Base-by-base conservation (phyloP, 2,329 filamentous ascomycete genomes). In the Hymenoscyphus fructigenus region DNA sequence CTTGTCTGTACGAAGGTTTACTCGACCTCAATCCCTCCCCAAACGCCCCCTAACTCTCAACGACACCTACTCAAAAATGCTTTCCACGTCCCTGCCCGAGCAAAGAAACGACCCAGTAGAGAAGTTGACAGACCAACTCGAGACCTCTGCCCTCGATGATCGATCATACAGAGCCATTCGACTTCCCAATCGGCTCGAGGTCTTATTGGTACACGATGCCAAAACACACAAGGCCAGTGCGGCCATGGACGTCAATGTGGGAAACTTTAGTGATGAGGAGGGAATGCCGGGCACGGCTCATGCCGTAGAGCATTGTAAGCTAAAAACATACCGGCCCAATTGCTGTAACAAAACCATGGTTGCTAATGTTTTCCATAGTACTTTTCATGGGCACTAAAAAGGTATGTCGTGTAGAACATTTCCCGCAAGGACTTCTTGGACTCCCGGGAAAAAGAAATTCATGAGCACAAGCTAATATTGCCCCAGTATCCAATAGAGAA, bases 361-460 rank as follows among this genome's bases (percentile, higher is more conserved):
- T 80, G 64, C 65, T 71, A 65, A 68, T 38, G 1, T 32, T 23
- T 59, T 20, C 17, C n/a, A 28, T 47, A 66, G 59, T 97, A 69
- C 81, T 99, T 26, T 99, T 99, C 81, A 98, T 99, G 95, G 95
- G 95, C 59, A 99, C 95, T 7, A 90, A 97, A 78, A 99, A 98
- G 83, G 87, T 89, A 77, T 56, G 23, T 47, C 61, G 41, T 38
- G 14, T 44, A 34, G n/a, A 47, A 47, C 7, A n/a, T 5, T 47
- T 47, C 20, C 17, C n/a, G 17, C 6, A 2, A 47, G 9, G 23
- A n/a, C 7, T 7, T 44, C 7, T n/a, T n/a, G 15, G n/a, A n/a
- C 7, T 7, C 17, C n/a, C 7, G 7, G 6, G 17, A 47, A 20
- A 9, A 9, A 20, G 5, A 5, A 6, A 12, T 41, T 23, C 44